phyloP scores from a whole-genome alignment of 78 protist species.

The Dictyostelium intermedium region DNA sequence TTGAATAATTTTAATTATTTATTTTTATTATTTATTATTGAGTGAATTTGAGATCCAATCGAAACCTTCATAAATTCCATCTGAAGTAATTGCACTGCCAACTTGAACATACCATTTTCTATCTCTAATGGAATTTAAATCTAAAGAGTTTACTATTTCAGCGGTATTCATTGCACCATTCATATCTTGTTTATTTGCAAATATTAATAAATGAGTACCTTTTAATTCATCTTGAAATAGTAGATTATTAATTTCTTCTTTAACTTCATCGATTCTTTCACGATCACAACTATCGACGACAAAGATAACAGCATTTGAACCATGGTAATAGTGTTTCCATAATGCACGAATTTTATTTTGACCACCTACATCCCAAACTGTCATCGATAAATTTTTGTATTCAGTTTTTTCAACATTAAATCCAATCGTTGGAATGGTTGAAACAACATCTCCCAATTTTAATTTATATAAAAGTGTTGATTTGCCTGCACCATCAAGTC shows the following conservation, averaged over 20 bases:
- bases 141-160: conserved; percentile 88
- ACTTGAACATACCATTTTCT: conserved; percentile 91
- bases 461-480: conserved; percentile 82
- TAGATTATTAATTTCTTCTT: conserved; percentile 55
- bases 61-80: conserved; percentile 92
- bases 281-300: conserved; percentile 88
- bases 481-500: conserved; percentile 96
- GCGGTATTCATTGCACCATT: conserved; percentile 91
- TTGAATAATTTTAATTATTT: too few relatives aligned
- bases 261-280: conserved; percentile 82
- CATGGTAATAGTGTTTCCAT: conserved; percentile 92
- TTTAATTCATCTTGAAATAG: neutral
- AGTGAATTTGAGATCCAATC: conserved; percentile 79
- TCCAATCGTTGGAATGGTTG: conserved; percentile 80
- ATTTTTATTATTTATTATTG: neutral
- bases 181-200: conserved; percentile 47
- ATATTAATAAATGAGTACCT: neutral
- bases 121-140: conserved; percentile 75
- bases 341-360: conserved; percentile 91
- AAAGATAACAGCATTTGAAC: conserved; percentile 79
- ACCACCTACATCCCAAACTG: conserved; percentile 95
- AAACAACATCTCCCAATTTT: conserved; percentile 65
- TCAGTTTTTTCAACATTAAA: conserved; percentile 60
- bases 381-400: conserved; percentile 92
- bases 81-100: conserved; percentile 81